A percentile compares a stretch with the other conserved stretches of the same genome.
These are phyloP conservation scores for Kodamaea anthophila DNA, from an alignment of 1,139 yeast genomes.

Conservation along the genomic window DNA sequence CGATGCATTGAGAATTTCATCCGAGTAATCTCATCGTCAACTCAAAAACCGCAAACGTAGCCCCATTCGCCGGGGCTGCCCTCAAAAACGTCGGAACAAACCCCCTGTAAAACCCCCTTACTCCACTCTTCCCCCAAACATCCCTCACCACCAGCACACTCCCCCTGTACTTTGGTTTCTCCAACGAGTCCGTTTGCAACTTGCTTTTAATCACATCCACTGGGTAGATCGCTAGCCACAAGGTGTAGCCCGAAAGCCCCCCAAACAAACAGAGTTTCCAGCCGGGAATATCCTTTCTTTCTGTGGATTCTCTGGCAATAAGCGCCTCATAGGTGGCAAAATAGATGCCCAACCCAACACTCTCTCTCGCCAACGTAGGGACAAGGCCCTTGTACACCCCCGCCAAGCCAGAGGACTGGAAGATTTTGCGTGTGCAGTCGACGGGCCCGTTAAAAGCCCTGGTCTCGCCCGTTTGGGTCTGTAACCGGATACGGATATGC, in stretches of 20 bases:
- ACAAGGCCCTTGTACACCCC: slow-evolving; percentile 73
- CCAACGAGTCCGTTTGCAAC: slow-evolving; percentile 73
- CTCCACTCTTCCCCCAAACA: slow-evolving; percentile 52
- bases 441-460: slow-evolving; percentile 65
- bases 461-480: slow-evolving; percentile 61
- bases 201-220: slow-evolving; percentile 81
- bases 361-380: slow-evolving; percentile 79
- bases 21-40: slow-evolving; percentile 61
- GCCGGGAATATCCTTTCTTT: slow-evolving; percentile 69
- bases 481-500: slow-evolving; percentile 85
- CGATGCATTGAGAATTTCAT: too few species aligned
- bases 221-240: slow-evolving; percentile 81
- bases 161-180: slow-evolving; percentile 41
- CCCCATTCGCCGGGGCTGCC: slow-evolving; percentile 97
- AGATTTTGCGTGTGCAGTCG: slow-evolving; percentile 63
- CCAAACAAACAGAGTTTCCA: slow-evolving; percentile 80
- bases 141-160: slow-evolving; percentile 51
- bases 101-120: slow-evolving; percentile 79
- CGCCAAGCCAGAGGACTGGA: slow-evolving; percentile 44
- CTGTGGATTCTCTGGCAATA: slow-evolving; percentile 53
- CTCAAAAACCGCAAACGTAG: slow-evolving; percentile 90
- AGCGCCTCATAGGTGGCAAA: slow-evolving; percentile 86
- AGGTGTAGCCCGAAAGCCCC: slow-evolving; percentile 78
- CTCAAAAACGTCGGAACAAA: slow-evolving; percentile 84
- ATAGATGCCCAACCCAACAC: slow-evolving; percentile 83